Evolutionary conservation across 2,329 filamentous ascomycete genomes (phyloP).

Genomic region (Penicillium sp.): DNA sequence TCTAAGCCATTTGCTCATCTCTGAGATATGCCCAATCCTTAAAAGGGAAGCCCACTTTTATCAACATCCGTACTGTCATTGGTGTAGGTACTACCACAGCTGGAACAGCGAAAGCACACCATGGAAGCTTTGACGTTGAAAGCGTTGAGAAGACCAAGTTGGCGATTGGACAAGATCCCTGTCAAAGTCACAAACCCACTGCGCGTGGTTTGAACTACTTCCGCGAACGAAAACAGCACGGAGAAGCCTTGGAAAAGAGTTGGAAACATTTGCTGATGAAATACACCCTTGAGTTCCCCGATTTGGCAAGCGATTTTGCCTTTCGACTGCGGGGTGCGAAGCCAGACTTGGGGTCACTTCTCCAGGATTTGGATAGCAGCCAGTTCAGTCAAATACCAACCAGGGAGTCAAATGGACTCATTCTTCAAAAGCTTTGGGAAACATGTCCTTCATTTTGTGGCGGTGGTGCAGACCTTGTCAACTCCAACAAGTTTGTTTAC

Average conservation of each 20-base stretch:
- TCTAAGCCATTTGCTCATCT: constrained; percentile 45
- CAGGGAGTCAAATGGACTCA: constrained; percentile 12
- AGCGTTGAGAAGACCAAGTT: constrained; percentile 7
- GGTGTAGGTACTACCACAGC: constrained; percentile 46
- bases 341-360: not conserved
- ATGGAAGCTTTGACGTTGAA: constrained; percentile 12
- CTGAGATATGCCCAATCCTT: constrained; percentile 43
- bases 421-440: constrained; percentile 12
- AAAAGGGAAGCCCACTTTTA: constrained; percentile 51
- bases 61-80: constrained; percentile 55
- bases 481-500: constrained; percentile 20
- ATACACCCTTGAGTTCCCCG: not conserved
- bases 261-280: constrained; percentile 1
- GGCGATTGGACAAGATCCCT: constrained; percentile 1
- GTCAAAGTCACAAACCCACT: not conserved
- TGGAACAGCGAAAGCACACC: constrained; percentile 25
- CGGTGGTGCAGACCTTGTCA: constrained; percentile 22
- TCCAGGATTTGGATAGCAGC: not conserved
- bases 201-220: not conserved
- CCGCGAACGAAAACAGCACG: constrained; percentile 1
- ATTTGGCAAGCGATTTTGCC: not conserved
- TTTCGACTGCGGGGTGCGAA: not conserved
- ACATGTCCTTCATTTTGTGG: constrained; percentile 11
- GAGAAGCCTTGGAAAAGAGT: not conserved
- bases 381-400: constrained; percentile 12